Evolutionary conservation across 805 yeast species (phyloP), one percentile per base, ranked within the genome.

Genomic region (Saccharomycopsis sp.): DNA sequence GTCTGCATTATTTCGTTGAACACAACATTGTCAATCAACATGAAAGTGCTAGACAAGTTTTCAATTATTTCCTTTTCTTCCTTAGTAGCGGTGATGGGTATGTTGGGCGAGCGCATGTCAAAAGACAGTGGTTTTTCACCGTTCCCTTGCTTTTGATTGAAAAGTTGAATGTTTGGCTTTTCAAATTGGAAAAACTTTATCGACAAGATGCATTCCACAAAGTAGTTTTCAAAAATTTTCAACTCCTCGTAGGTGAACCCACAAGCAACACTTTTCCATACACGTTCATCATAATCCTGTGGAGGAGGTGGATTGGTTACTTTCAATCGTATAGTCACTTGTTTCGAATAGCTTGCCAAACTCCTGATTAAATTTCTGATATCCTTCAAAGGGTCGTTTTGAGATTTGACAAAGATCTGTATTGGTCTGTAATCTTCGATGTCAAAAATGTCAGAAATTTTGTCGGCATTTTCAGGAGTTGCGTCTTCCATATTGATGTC

Each of bases 21-120:
- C 0, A 96, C 82, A 0, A 97, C 88, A 17, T 95, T 89, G 55
- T 92, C 99, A 41, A 92, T 73, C 54, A 86, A 95, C 51, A 88
- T 85, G 60, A 87, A 92, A 50, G 89, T 83, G 1, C 94, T 80
- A 0, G 96, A 95, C 55, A 92, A 75, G 2, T 86, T 80, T 54
- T 92, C 98, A 95, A 92, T 87, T 41, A 87, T 65, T 52, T 92
- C 98, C 52, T 88, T 86, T 45, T 88, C 96, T 54, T 89, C 97
- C 50, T 86, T 87, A 1, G 94, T 77, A 0, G 94, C 84, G 1
- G 88, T 77, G 10, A 86, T 82, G 2, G 95, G 95, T 26, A 83
- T 60, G 43, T 80, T 80, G 5, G 95, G 89, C 5, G 88, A 88
- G n/a, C 81, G 74, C 1, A 81, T 71, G 46, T 82, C 84, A 55